A percentile compares a stretch with the other conserved stretches of the same genome.
Conservation (phyloP, 805 yeast genomes). For the Nakazawaea wickerhamii region DNA sequence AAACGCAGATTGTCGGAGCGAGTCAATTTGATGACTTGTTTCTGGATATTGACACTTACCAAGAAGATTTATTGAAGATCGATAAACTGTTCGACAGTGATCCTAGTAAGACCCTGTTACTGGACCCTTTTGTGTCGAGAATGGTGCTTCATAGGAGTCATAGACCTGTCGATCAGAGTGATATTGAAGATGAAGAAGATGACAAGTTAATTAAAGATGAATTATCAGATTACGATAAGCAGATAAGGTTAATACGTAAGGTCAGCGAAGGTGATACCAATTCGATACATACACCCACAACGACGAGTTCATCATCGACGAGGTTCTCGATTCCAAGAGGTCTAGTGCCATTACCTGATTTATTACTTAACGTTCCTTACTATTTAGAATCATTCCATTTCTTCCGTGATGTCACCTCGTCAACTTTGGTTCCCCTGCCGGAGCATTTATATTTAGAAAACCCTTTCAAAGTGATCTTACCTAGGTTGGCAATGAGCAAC, state of each 20-base stretch:
- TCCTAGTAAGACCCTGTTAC: not conserved
- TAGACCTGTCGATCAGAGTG: not conserved
- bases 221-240: not conserved
- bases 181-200: conserved; percentile 5
- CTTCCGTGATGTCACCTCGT: conserved; percentile 56
- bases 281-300: conserved; percentile 11
- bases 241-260: not conserved
- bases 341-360: conserved; percentile 52
- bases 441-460: conserved; percentile 46
- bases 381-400: conserved; percentile 59
- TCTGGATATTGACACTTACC: conserved; percentile 9
- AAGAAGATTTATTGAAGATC: conserved; percentile 10
- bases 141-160: not conserved
- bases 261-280: not conserved
- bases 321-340: conserved; percentile 27
- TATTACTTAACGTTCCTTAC: conserved; percentile 51
- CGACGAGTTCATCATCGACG: conserved; percentile 16
- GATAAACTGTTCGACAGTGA: conserved; percentile 4
- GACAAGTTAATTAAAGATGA: not conserved
- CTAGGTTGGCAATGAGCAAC: conserved; percentile 59
- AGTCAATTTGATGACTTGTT: conserved; percentile 1
- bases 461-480: conserved; percentile 62
- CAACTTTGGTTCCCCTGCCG: conserved; percentile 62
- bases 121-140: not conserved
- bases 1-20: not conserved